Conservation (phyloP, 2,329 filamentous ascomycete species). For the Myriosclerotinia scirpicola region DNA sequence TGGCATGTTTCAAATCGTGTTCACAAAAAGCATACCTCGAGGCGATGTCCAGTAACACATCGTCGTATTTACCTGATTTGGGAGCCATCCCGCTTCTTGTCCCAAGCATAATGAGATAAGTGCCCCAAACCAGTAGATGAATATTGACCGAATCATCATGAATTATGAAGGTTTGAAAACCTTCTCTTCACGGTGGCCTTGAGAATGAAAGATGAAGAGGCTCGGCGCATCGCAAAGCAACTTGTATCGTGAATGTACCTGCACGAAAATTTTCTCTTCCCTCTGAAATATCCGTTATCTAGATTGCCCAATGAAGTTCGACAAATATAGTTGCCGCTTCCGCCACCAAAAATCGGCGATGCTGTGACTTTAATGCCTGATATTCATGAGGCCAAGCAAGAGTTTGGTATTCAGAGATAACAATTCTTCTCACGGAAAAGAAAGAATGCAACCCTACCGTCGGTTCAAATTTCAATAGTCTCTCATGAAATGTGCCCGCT, state of each 20-base stretch:
- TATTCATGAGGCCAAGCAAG: slow-evolving; percentile 23
- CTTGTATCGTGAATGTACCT: slow-evolving; percentile 20
- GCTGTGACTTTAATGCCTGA: slow-evolving; percentile 21
- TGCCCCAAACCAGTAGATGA: slow-evolving; percentile 26
- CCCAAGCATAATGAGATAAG: slow-evolving; percentile 40
- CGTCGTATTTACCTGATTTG: slow-evolving; percentile 54
- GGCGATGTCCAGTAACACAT: slow-evolving; percentile 58
- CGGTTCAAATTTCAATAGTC: slow-evolving; percentile 15
- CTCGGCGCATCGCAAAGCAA: slow-evolving; percentile 25
- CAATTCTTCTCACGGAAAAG: slow-evolving; percentile 13
- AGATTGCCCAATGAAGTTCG: slow-evolving; percentile 1
- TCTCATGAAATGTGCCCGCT: slow-evolving; percentile 21
- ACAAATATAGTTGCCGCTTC: slow-evolving; percentile 24
- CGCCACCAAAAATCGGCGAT: slow-evolving; percentile 24
- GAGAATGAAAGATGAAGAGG: slow-evolving; percentile 24
- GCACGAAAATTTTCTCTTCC: background rate
- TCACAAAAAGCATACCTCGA: slow-evolving; percentile 40
- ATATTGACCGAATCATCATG: slow-evolving; percentile 28
- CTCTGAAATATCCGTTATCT: slow-evolving; percentile 3
- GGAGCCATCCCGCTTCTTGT: slow-evolving; percentile 52
- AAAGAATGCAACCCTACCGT: slow-evolving; percentile 7
- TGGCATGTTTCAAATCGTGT: background rate
- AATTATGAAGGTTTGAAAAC: slow-evolving; percentile 18
- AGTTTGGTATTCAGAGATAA: slow-evolving; percentile 8
- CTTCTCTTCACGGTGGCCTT: slow-evolving; percentile 9